Evolutionary conservation across 2,329 filamentous ascomycete genomes (phyloP), one percentile per base, ranked within the genome.

Genomic region (Ceratocystiopsis sp.): DNA sequence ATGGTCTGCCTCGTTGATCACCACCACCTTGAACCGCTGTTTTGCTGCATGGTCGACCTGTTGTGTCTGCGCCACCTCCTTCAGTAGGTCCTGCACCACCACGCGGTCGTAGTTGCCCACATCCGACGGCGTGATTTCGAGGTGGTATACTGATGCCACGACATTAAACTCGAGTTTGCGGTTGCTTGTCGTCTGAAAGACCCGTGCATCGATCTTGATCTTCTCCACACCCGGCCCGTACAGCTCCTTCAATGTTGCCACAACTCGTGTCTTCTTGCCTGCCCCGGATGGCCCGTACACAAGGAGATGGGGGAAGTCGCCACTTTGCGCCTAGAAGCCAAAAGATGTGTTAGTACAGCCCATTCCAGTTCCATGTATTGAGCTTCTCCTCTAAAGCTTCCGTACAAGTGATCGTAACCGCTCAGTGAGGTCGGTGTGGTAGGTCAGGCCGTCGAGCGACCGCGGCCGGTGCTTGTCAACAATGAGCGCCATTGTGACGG

Each of bases 131-230:
- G 91, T 98, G 57, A 98, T 98, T 61, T 98, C 91, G 53, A 98
- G 79, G 61, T 98, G 91, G 64, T 98, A 98, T 50, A 95, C 78
- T 0, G 89, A 96, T 38, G 87, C 79, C 43, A 98, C 91, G 50
- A 98, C 93, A 65, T 95, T 98, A 73, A 98, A 98, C 64, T 98
- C 91, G 54, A 98, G 80, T 63, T 98, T 98, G 58, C 91, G 85
- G 61, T 94, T 96, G 57, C 80, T 82, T 18, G 78, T 87, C 1
- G 91, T 96, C 62, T 94, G 87, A 66, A 98, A 98, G 46, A 95
- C 82, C 50, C 91, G 83, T 13, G 86, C 84, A 58, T 98, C 91
- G 63, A 98, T 96, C 67, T 96, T 96, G 71, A 98, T 98, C 71
- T 95, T 96, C 58, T 98, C 93, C n/a, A 94, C 91, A 37, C 91